A percentile compares a stretch with the other conserved stretches of the same genome.
These are phyloP conservation scores for Penicillium diatomitis DNA, from an alignment of 495 filamentous ascomycete species.

Conservation along the genomic window DNA sequence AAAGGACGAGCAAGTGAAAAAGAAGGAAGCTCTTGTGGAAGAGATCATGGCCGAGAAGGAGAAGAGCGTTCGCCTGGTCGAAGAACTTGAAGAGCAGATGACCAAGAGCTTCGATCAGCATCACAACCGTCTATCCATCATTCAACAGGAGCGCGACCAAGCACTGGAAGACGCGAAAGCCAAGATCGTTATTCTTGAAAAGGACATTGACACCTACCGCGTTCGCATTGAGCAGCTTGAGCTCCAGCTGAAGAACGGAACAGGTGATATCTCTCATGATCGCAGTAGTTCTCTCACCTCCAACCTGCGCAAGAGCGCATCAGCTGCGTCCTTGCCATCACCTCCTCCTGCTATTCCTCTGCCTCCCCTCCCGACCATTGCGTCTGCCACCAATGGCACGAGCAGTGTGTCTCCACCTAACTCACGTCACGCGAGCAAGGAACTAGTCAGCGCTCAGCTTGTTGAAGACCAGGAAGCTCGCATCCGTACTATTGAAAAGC, in stretches of 20 bases:
- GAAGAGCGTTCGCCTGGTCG: conserved; percentile 82
- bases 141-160: conserved; percentile 48
- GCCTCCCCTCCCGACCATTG: conserved; percentile 46
- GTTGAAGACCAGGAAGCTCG: conserved; percentile 88
- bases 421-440: conserved; percentile 70
- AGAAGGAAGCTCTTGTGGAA: conserved; percentile 54
- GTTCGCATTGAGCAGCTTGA: conserved; percentile 44
- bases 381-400: conserved; percentile 27
- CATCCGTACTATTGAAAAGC: conserved; percentile 93
- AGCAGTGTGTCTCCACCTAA: conserved; percentile 37
- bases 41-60: conserved; percentile 54
- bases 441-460: conserved; percentile 56
- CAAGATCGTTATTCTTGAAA: conserved; percentile 36
- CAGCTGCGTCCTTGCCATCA: conserved; percentile 76
- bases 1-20: conserved; percentile 62
- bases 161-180: conserved; percentile 40
- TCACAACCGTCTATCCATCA: conserved; percentile 69
- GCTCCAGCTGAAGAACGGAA: conserved; percentile 40
- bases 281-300: conserved; percentile 72
- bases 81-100: conserved; percentile 97
- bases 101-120: conserved; percentile 89
- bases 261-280: conserved; percentile 36
- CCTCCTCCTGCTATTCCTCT: conserved; percentile 95
- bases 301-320: conserved; percentile 77
- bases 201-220: conserved; percentile 43